Evolutionary conservation across 2,329 filamentous ascomycete species (phyloP), one percentile per base, ranked within the genome.

Genomic region (Penicillium sp.): DNA sequence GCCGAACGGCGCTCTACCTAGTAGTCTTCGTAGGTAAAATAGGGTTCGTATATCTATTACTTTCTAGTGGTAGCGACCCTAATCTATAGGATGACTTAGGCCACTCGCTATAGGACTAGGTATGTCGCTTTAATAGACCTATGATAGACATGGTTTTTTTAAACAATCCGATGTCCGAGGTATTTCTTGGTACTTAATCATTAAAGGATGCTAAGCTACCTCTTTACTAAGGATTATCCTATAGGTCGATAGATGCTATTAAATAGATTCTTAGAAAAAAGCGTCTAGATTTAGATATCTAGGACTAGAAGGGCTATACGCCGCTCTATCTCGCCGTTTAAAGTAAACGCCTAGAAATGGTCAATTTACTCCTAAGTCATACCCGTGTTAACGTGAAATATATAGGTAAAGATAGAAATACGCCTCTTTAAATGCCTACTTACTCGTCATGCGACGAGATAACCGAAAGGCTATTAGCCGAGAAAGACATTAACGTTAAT

Each of bases 391-490:
- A 36, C 10, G 23, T 45, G 13, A 38, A 46, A 34, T 39, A 30
- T n/a, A 34, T 0, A 35, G 39, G 36, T 29, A 44, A 35, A 38
- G 11, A 57, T 38, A 45, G 55, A 11, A 57, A 57, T 30, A 57
- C 51, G n/a, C 55, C 51, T 1, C 47, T 57, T 10, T 57, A 41
- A 43, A 8, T 47, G 13, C 40, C 51, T 35, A 55, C 43, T 48
- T 39, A 47, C 34, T 45, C 14, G 3, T 47, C n/a, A n/a, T n/a
- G n/a, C n/a, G n/a, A n/a, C n/a, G n/a, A n/a, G n/a, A n/a, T n/a
- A n/a, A n/a, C n/a, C n/a, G 23, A 50, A 23, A 45, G 45, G 36
- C 36, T 56, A 11, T 38, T 56, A 29, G 5, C 27, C 8, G 45
- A 48, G 16, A 27, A 27, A 42, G n/a, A n/a, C 9, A 39, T 57